phyloP scores from a whole-genome alignment of 169 alveolate species.

The Eimeria maxima region DNA sequence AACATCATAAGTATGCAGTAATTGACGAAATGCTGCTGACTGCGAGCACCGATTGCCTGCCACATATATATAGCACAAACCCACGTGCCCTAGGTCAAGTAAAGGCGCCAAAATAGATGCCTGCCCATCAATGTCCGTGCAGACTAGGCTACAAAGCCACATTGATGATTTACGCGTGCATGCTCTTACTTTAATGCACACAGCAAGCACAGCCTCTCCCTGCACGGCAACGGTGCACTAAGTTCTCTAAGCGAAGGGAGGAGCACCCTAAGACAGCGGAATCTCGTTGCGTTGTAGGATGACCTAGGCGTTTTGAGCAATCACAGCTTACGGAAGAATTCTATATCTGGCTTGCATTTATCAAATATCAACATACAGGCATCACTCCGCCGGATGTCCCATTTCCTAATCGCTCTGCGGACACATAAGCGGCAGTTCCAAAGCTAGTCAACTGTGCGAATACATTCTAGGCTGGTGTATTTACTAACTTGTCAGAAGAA shows the following conservation, averaged over 20 bases:
- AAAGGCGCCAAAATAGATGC: background rate
- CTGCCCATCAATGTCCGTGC: no score
- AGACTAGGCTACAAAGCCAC: background rate
- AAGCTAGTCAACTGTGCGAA: background rate
- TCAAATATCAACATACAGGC: slow-evolving; percentile 24
- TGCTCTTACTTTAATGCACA: background rate
- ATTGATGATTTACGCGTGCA: background rate
- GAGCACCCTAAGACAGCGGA: background rate
- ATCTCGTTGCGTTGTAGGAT: background rate
- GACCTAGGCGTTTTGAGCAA: background rate
- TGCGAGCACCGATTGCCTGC: slow-evolving; percentile 69
- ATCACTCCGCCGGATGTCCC: slow-evolving; percentile 67
- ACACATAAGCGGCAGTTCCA: background rate
- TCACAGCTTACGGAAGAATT: slow-evolving; percentile 38
- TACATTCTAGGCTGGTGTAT: background rate
- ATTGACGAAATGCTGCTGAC: slow-evolving; percentile 62
- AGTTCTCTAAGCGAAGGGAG: background rate
- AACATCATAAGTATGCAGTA: background rate
- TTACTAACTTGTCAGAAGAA: slow-evolving; percentile 66
- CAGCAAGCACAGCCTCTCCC: background rate
- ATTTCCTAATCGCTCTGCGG: slow-evolving; percentile 48
- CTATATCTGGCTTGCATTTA: slow-evolving; percentile 66
- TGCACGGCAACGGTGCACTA: background rate
- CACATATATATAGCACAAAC: background rate
- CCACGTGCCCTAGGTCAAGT: background rate